These are phyloP conservation scores for Gentiana dahurica DNA, from an alignment of 257 asterid species.

Conservation along the genomic window DNA sequence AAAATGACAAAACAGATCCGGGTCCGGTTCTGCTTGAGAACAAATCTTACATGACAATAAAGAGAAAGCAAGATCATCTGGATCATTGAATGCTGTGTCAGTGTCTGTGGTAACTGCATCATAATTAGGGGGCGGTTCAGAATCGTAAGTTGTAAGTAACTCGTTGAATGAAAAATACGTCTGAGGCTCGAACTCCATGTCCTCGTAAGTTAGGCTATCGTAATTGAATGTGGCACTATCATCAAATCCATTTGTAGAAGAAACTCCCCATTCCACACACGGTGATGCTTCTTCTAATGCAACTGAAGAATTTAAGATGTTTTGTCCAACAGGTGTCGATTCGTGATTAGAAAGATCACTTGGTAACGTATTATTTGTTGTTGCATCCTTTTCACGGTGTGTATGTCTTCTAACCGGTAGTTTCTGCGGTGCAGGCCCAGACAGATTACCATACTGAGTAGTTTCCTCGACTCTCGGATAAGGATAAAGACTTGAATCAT, in stretches of 20 bases:
- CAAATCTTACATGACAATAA: conserved; percentile 37
- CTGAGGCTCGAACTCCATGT: conserved; percentile 83
- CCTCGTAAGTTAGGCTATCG: conserved; percentile 35
- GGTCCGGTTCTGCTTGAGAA: conserved; percentile 33
- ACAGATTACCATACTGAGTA: conserved; percentile 20
- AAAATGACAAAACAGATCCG: conserved; percentile 41
- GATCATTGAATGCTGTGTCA: conserved; percentile 45
- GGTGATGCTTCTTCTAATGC: conserved; percentile 23
- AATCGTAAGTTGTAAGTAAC: conserved; percentile 48
- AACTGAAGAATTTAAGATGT: conserved; percentile 18
- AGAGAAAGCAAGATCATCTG: conserved; percentile 17
- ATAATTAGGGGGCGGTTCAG: conserved; percentile 19
- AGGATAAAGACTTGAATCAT: conserved; percentile 22
- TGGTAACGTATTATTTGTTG: conserved; percentile 6
- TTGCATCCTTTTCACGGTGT: conserved; percentile 31
- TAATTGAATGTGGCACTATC: conserved; percentile 38
- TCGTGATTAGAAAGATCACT: conserved; percentile 24
- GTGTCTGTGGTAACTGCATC: conserved; percentile 20
- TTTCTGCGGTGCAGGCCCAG: conserved; percentile 40
- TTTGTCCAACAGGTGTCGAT: conserved; percentile 21
- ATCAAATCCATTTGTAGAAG: conserved; percentile 27
- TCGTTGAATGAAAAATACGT: conserved; percentile 82
- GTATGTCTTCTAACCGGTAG: conserved; percentile 60
- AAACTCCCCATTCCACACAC: conserved; percentile 30
- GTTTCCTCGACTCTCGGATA: conserved; percentile 23